Base-by-base conservation (phyloP, 371 early-diverging fungal genomes). In the Entomophthora muscae region DNA sequence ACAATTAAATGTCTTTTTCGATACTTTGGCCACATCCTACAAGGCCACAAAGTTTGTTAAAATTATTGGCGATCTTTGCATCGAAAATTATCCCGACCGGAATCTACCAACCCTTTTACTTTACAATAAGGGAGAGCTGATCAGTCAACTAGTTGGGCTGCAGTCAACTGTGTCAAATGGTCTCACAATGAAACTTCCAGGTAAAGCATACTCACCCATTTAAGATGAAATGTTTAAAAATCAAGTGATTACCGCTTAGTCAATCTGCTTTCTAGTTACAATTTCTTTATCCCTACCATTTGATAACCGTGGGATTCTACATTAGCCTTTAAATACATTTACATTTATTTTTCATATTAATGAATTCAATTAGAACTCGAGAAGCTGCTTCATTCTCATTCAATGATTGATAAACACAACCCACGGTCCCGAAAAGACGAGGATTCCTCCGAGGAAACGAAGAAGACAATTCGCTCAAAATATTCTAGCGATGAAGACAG, bases 31-130 rank as follows among this genome's bases (percentile, higher is more conserved):
- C 0, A 69, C 70, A 64, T 81, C 81, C 70, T 83, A 95, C 75
- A 83, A 81, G 57, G 76, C 89, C 1, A 88, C 88, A 57, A 97
- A 97, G 76, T 95, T 97, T 73, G 69, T 88, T 33, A 91, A 91
- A 67, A 94, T 94, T 67, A 79, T 90, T 13, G 85, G 85, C 1
- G 90, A 90, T 64, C 88, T 89, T 66, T 94, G 95, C 75, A 93
- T 96, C 68, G 89, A 84, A 54, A 87, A 90, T 66, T 95, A 91
- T 66, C 95, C 95, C 1, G 95, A 95, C 71, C 74, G 78, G 52
- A 94, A 93, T 70, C 71, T 91, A 52, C 93, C 92, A n/a, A 93
- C 97, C 0, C 71, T 96, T 26, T 69, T 96, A 60, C 75, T 94
- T 54, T 95, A 94, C 71, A 85, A 85, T 24, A 70, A 88, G 7